Conservation (phyloP, 1,284 basidiomycete genomes). For the Serendipita sp. region DNA sequence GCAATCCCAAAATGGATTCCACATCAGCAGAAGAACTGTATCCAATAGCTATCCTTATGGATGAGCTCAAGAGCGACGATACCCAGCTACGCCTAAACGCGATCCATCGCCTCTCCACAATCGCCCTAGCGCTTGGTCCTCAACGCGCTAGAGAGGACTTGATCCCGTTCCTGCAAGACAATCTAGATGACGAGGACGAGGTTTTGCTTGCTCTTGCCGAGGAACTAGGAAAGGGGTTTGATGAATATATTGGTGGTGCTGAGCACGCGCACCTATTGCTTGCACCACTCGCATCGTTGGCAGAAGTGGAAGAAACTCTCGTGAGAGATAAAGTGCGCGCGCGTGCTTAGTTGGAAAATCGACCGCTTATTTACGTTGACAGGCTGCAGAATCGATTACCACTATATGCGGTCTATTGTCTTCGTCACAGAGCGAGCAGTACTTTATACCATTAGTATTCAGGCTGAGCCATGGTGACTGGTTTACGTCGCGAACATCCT, state of each 20-base stretch:
- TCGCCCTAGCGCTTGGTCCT: constrained; percentile 91
- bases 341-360: background rate
- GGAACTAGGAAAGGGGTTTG: constrained; percentile 82
- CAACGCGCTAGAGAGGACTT: constrained; percentile 93
- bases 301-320: constrained; percentile 94
- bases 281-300: constrained; percentile 89
- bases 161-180: constrained; percentile 94
- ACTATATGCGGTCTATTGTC: constrained; percentile 76
- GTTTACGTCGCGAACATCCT: constrained; percentile 98
- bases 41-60: constrained; percentile 56
- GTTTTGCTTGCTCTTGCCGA: constrained; percentile 93
- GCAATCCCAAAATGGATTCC: constrained; percentile 4
- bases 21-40: constrained; percentile 15
- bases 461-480: constrained; percentile 90
- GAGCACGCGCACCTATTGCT: constrained; percentile 82
- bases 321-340: constrained; percentile 86
- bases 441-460: constrained; percentile 84
- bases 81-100: constrained; percentile 87
- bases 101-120: constrained; percentile 95
- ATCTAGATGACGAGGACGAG: constrained; percentile 98
- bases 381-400: constrained; percentile 95
- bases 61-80: constrained; percentile 92
- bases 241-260: constrained; percentile 89
- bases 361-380: constrained; percentile 3
- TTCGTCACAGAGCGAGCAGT: constrained; percentile 72